These are phyloP conservation scores for Lycium barbarum DNA, from an alignment of 257 asterid genomes.

Conservation along the genomic window DNA sequence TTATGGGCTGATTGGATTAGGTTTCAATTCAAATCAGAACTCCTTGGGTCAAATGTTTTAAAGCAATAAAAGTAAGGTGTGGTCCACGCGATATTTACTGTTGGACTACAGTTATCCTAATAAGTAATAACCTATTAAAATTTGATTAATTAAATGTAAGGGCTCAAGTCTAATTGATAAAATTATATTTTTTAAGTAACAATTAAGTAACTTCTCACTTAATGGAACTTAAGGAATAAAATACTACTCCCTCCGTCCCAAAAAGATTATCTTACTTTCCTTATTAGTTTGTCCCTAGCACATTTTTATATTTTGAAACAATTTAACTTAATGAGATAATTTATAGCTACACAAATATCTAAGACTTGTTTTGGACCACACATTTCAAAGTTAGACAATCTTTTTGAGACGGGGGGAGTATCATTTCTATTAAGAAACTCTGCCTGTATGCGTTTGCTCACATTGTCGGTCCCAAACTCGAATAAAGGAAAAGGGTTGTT, in stretches of 20 bases:
- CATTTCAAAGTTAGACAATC: too few relatives aligned
- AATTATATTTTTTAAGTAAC: background rate
- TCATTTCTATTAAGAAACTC: background rate
- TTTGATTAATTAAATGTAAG: background rate
- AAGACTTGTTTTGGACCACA: too few relatives aligned
- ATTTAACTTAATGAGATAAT: too few relatives aligned
- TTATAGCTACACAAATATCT: too few relatives aligned
- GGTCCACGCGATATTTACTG: background rate
- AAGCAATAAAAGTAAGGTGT: background rate
- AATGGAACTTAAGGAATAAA: background rate
- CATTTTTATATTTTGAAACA: too few relatives aligned
- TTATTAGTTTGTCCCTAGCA: too few relatives aligned
- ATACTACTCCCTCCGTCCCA: too few relatives aligned
- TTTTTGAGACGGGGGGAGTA: too few relatives aligned
- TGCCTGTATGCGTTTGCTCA: background rate
- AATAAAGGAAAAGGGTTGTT: background rate
- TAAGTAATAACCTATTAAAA: background rate
- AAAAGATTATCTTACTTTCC: too few relatives aligned
- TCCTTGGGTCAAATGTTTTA: background rate
- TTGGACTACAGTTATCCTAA: background rate
- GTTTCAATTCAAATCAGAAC: slow-evolving; percentile 30
- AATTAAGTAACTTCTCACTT: background rate
- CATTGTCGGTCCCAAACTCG: background rate
- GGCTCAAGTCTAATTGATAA: background rate
- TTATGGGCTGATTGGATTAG: slow-evolving; percentile 36